A percentile compares a stretch with the other conserved stretches of the same genome.
Evolutionary conservation across 1,139 yeast species (phyloP).

Genomic region (Geotrichum macrosporum): DNA sequence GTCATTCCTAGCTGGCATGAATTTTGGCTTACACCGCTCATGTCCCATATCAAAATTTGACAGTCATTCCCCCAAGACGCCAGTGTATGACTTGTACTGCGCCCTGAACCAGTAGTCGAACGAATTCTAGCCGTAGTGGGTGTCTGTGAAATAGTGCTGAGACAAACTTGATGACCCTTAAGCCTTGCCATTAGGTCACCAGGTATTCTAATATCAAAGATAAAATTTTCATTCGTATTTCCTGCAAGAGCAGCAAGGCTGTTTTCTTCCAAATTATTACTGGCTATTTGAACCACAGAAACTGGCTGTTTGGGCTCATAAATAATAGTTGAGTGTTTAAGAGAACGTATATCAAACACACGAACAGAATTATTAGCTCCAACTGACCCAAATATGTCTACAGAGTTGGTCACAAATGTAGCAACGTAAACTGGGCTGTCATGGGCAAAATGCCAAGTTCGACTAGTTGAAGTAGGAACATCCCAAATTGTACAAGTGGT

Average conservation of each 20-base stretch:
- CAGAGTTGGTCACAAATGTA: constrained; percentile 68
- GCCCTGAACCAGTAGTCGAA: constrained; percentile 24
- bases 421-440: constrained; percentile 95
- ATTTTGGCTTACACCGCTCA: constrained; percentile 34
- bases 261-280: constrained; percentile 75
- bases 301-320: constrained; percentile 63
- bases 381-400: constrained; percentile 82
- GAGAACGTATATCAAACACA: constrained; percentile 79
- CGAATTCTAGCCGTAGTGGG: constrained; percentile 43
- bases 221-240: constrained; percentile 58
- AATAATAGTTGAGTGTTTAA: constrained; percentile 91
- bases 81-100: constrained; percentile 45
- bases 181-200: constrained; percentile 71
- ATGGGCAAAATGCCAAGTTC: constrained; percentile 93
- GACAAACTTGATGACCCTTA: constrained; percentile 63
- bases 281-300: constrained; percentile 69
- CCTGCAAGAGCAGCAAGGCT: constrained; percentile 79
- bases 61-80: constrained; percentile 87
- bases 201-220: constrained; percentile 84
- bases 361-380: constrained; percentile 96
- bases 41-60: constrained; percentile 83
- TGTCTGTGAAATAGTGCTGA: constrained; percentile 81
- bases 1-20: constrained; percentile 14
- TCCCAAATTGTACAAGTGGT: constrained; percentile 99
- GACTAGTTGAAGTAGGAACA: constrained; percentile 63